Percentiles rank a stretch among this genome's conserved stretches.
Conservation (phyloP, 2,329 filamentous ascomycete genomes). For the Pseudocercospora vitis region DNA sequence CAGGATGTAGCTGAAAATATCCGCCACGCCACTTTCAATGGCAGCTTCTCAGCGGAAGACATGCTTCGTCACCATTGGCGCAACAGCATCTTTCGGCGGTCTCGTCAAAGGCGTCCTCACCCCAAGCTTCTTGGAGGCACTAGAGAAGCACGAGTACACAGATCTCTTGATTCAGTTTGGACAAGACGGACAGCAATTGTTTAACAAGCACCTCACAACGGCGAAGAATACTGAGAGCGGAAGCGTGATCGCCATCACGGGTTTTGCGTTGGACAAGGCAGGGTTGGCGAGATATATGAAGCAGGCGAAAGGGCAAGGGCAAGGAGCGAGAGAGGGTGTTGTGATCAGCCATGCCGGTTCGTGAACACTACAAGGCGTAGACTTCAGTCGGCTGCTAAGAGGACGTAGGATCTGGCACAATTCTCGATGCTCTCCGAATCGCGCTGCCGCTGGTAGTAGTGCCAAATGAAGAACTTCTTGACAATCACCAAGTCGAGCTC, state of each 20-base stretch:
- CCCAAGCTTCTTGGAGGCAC: conserved; percentile 60
- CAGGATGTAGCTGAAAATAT: conserved; percentile 17
- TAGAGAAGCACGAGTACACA: conserved; percentile 64
- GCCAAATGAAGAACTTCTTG: conserved; percentile 75
- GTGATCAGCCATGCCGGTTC: conserved; percentile 88
- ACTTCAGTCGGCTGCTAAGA: conserved; percentile 1
- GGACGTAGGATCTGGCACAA: conserved; percentile 75
- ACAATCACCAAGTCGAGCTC: conserved; percentile 90
- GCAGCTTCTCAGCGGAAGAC: conserved; percentile 39
- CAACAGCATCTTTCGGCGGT: conserved; percentile 77
- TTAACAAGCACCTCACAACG: conserved; percentile 41
- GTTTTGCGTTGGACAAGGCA: conserved; percentile 65
- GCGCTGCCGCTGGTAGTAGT: conserved; percentile 82
- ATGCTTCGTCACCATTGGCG: conserved; percentile 89
- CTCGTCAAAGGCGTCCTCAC: conserved; percentile 68
- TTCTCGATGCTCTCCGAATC: conserved; percentile 76
- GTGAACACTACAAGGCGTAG: conserved; percentile 27
- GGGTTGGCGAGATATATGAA: conserved; percentile 62
- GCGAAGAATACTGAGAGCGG: conserved; percentile 33
- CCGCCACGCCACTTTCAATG: conserved; percentile 11
- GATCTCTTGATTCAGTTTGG: conserved; percentile 80
- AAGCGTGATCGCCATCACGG: conserved; percentile 52
- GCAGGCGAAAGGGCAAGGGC: conserved; percentile 50
- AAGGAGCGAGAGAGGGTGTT: conserved; percentile 59
- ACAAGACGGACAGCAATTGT: conserved; percentile 58